These are phyloP conservation scores for Quercus lobata DNA, from an alignment of 331 rosid species.

Conservation along the genomic window DNA sequence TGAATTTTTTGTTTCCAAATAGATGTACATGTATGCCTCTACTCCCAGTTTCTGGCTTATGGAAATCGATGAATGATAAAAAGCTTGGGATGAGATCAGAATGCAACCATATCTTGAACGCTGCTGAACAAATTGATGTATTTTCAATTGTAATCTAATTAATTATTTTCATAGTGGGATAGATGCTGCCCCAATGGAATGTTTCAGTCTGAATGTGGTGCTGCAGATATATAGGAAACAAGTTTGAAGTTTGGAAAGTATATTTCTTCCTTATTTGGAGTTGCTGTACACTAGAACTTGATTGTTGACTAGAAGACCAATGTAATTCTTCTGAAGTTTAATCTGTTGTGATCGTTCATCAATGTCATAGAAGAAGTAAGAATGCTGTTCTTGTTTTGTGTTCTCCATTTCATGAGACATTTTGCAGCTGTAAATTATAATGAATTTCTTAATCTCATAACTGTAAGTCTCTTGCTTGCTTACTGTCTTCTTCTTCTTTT, in stretches of 20 bases:
- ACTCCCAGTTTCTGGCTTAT: slow-evolving; percentile 14
- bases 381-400: background rate
- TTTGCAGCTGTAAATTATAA: background rate
- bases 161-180: background rate
- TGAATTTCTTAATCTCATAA: background rate
- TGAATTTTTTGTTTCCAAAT: slow-evolving; percentile 18
- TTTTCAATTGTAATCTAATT: background rate
- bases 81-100: background rate
- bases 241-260: background rate
- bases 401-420: background rate
- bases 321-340: background rate
- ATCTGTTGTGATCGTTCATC: background rate
- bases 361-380: background rate
- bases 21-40: slow-evolving; percentile 2
- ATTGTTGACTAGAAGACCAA: background rate
- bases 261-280: background rate
- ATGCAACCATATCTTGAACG: background rate
- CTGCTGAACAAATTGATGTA: background rate
- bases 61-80: slow-evolving; percentile 1
- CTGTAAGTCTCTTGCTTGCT: background rate
- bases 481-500: background rate
- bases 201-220: background rate
- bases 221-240: background rate
- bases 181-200: background rate
- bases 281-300: background rate